Conservation (phyloP, 805 yeast species). For the Blastobotrys parvus region DNA sequence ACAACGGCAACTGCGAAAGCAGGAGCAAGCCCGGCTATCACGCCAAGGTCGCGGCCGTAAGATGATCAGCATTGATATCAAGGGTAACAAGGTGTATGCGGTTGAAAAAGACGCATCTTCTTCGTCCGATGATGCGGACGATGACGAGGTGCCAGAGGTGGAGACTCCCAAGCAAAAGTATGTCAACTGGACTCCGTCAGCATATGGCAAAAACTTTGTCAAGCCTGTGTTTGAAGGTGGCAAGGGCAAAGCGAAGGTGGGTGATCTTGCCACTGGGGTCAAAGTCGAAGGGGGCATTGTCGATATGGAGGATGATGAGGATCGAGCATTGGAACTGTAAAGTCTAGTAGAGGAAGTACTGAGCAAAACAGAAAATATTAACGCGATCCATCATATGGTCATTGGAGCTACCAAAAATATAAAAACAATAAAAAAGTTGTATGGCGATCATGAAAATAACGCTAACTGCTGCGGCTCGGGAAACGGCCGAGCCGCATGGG, state of each 20-base stretch:
- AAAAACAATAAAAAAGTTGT: no score
- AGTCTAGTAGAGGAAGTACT: no score
- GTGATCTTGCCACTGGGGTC: neutral
- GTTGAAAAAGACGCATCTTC: slow-evolving; percentile 11
- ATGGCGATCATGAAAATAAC: no score
- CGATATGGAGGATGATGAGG: slow-evolving; percentile 5
- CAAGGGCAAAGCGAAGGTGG: slow-evolving; percentile 1
- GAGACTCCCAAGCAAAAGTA: neutral
- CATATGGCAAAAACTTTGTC: slow-evolving; percentile 15
- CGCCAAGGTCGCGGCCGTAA: slow-evolving; percentile 67
- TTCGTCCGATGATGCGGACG: slow-evolving; percentile 1
- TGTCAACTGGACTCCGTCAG: slow-evolving; percentile 13
- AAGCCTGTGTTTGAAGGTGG: slow-evolving; percentile 10
- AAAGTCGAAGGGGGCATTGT: slow-evolving; percentile 1
- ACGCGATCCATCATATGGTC: no score
- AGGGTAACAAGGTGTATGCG: slow-evolving; percentile 61
- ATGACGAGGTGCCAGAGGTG: slow-evolving; percentile 3
- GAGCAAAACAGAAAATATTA: no score
- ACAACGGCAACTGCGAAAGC: slow-evolving; percentile 61
- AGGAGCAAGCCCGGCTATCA: slow-evolving; percentile 49
- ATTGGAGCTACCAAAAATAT: no score
- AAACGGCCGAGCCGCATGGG: no score
- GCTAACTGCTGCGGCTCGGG: no score
- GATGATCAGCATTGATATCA: slow-evolving; percentile 68
- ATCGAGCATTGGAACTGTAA: slow-evolving; percentile 1